Evolutionary conservation across 257 asterid species (phyloP).

Genomic region (Fraxinus quadrangulata): DNA sequence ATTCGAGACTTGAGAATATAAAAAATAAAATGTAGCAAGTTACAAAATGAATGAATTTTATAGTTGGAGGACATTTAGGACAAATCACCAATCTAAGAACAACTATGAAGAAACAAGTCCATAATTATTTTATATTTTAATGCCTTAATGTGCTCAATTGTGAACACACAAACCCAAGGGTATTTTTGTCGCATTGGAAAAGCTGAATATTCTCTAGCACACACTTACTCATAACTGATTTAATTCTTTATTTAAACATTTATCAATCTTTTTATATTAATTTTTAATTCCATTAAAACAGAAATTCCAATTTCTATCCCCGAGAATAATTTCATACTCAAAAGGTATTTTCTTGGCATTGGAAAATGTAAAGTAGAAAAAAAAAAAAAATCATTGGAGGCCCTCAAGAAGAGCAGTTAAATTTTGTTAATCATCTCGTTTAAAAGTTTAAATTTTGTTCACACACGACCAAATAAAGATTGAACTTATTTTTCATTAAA

Average conservation of each 20-base stretch:
- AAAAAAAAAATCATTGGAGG: not conserved
- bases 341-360: conserved; percentile 26
- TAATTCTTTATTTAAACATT: conserved; percentile 6
- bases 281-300: conserved; percentile 21
- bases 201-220: conserved; percentile 81
- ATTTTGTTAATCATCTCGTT: too few relatives aligned
- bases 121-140: not conserved
- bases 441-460: too few relatives aligned
- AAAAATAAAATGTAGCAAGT: too few relatives aligned
- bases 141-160: conserved; percentile 49
- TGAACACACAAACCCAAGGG: conserved; percentile 53
- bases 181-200: conserved; percentile 89
- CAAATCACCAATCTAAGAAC: not conserved
- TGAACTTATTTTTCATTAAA: too few relatives aligned
- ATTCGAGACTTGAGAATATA: too few relatives aligned
- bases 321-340: conserved; percentile 22
- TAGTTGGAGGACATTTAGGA: conserved; percentile 10
- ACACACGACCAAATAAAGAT: too few relatives aligned
- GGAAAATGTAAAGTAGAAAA: conserved; percentile 9
- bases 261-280: not conserved
- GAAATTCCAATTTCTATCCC: conserved; percentile 39
- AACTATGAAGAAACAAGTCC: not conserved
- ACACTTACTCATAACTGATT: conserved; percentile 40
- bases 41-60: too few relatives aligned
- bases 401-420: not conserved